Percentiles rank a stretch among this genome's conserved stretches.
Conservation (phyloP, 2,329 filamentous ascomycete species). For the Leptographium lundbergii region DNA sequence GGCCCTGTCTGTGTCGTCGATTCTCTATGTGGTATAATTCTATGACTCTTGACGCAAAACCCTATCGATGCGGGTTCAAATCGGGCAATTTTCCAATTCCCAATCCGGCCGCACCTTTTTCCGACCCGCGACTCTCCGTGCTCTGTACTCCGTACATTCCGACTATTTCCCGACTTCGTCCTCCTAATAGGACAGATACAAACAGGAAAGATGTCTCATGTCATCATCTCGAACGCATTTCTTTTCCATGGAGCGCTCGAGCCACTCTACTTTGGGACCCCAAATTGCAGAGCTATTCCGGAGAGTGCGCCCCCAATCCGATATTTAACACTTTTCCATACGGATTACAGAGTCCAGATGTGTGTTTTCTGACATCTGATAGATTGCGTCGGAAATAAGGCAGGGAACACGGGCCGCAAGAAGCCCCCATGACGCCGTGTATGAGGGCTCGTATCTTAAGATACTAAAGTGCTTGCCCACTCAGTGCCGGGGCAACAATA, state of each 20-base stretch:
- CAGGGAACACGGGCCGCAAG: neutral
- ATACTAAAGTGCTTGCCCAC: too few species aligned
- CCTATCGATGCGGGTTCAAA: neutral
- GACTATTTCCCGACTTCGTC: too few species aligned
- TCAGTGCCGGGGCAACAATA: too few species aligned
- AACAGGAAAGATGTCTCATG: too few species aligned
- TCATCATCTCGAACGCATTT: too few species aligned
- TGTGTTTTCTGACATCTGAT: neutral
- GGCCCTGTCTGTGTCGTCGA: neutral
- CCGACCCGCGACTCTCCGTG: neutral
- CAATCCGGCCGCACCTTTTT: neutral
- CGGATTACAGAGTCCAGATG: too few species aligned
- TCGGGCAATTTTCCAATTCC: neutral
- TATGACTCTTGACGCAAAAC: neutral
- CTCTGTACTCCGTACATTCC: neutral
- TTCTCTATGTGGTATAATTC: neutral
- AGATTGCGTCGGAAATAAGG: neutral
- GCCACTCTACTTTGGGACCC: neutral
- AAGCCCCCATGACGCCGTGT: too few species aligned
- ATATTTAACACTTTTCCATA: neutral
- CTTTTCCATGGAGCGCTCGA: too few species aligned
- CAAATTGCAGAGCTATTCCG: neutral
- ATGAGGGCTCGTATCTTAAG: too few species aligned
- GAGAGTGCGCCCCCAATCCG: neutral
- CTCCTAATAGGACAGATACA: too few species aligned